A percentile compares a stretch with the other conserved stretches of the same genome.
phyloP scores from a whole-genome alignment of 2,329 filamentous ascomycete genomes.

The Myriosclerotinia scirpicola region DNA sequence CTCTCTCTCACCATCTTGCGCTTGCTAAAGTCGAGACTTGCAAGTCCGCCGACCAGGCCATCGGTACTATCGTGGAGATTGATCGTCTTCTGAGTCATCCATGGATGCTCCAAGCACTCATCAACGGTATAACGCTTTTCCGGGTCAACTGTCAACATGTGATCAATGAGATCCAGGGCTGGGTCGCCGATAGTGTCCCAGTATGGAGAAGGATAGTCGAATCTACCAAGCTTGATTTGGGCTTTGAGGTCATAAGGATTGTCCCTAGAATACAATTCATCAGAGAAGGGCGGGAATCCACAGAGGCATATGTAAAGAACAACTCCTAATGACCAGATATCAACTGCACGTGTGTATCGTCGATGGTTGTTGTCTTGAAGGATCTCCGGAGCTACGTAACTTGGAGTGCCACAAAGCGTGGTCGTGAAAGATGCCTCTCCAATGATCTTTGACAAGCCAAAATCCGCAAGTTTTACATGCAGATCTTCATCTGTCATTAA shows the following conservation, averaged over 20 bases:
- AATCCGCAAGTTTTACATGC: conserved; percentile 90
- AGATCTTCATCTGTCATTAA: conserved; percentile 81
- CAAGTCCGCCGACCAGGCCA: conserved; percentile 84
- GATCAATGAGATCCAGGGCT: conserved; percentile 88
- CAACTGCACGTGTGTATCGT: conserved; percentile 91
- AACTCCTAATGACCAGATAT: conserved; percentile 96
- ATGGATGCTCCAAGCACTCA: conserved; percentile 86
- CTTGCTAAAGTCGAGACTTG: conserved; percentile 77
- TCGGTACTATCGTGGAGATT: conserved; percentile 83
- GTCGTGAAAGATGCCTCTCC: conserved; percentile 98
- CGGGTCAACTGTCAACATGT: conserved; percentile 88
- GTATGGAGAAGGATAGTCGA: conserved; percentile 95
- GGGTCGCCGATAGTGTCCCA: conserved; percentile 88
- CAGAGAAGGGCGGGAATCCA: conserved; percentile 94
- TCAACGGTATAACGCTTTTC: conserved; percentile 84
- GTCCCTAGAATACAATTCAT: conserved; percentile 78
- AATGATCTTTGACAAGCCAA: conserved; percentile 96
- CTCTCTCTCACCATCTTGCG: conserved; percentile 79
- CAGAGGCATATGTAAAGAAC: conserved; percentile 97
- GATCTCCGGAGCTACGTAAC: conserved; percentile 95
- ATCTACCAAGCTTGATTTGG: conserved; percentile 84
- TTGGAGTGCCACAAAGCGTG: conserved; percentile 93
- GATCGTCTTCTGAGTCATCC: conserved; percentile 66
- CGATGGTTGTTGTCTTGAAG: conserved; percentile 77
- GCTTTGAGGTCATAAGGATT: conserved; percentile 85